Conservation (phyloP, 768 basidiomycete species). For the Podaxis sp. region DNA sequence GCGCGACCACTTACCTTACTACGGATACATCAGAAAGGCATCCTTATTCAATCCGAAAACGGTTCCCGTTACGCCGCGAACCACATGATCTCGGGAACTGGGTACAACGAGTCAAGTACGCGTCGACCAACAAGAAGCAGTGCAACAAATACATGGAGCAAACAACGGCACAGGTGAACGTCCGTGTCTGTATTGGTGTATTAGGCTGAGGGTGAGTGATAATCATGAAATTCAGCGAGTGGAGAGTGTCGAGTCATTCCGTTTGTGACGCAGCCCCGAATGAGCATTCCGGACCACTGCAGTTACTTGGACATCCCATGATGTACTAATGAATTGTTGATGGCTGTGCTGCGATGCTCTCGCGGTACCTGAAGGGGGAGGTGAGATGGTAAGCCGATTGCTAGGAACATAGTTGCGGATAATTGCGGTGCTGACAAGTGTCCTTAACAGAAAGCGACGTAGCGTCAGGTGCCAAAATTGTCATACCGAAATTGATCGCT, state of each 20-base stretch:
- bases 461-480: conserved; percentile 24
- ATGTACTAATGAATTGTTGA: conserved; percentile 3
- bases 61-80: not conserved
- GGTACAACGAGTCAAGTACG: conserved; percentile 7
- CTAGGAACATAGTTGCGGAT: conserved; percentile 27
- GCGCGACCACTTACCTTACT: conserved; percentile 8
- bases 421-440: conserved; percentile 16
- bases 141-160: conserved; percentile 14
- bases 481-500: conserved; percentile 22
- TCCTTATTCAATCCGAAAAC: not conserved
- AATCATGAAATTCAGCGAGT: not conserved
- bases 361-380: conserved; percentile 17
- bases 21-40: conserved; percentile 13
- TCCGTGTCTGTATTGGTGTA: not conserved
- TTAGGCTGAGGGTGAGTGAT: not conserved
- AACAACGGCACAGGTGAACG: not conserved
- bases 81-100: conserved; percentile 5
- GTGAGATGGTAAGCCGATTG: conserved; percentile 34
- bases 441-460: conserved; percentile 12
- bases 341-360: conserved; percentile 24
- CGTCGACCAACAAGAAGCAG: conserved; percentile 10
- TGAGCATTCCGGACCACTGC: not conserved
- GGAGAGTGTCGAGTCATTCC: conserved; percentile 29
- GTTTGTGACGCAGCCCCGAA: conserved; percentile 19
- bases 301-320: conserved; percentile 9